A percentile compares a stretch with the other conserved stretches of the same genome.
phyloP scores from a whole-genome alignment of 768 basidiomycete genomes.

The Boletellus emodensis region DNA sequence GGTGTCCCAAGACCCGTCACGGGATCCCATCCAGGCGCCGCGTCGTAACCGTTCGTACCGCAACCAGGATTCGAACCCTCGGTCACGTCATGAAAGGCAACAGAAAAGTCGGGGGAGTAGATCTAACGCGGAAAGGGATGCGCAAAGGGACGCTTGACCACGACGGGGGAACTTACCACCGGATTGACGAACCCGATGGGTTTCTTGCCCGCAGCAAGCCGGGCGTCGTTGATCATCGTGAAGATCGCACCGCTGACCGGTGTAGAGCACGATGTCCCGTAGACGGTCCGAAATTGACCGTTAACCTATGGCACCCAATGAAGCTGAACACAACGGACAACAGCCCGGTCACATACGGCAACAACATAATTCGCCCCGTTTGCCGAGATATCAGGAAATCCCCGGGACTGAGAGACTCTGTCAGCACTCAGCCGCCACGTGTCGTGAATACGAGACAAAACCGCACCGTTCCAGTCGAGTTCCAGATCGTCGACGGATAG shows the following conservation, averaged over 20 bases:
- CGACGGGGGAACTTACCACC: constrained; percentile 32
- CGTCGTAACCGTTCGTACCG: constrained; percentile 32
- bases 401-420: constrained; percentile 30
- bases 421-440: constrained; percentile 25
- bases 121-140: constrained; percentile 6
- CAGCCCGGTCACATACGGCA: constrained; percentile 7
- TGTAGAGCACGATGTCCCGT: constrained; percentile 33
- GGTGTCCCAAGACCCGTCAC: constrained; percentile 49
- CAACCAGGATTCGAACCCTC: constrained; percentile 27
- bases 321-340: background rate
- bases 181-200: constrained; percentile 43
- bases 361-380: constrained; percentile 34
- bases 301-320: constrained; percentile 16
- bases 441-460: background rate
- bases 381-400: constrained; percentile 34
- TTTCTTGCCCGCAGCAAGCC: constrained; percentile 24
- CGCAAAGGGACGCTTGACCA: too few species aligned
- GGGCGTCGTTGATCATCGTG: constrained; percentile 35
- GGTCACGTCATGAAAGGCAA: constrained; percentile 19
- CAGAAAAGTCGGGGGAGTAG: constrained; percentile 14
- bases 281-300: constrained; percentile 21
- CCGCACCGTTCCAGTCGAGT: constrained; percentile 21
- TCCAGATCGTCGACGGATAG: constrained; percentile 24
- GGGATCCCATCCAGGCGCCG: constrained; percentile 39
- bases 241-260: constrained; percentile 31